Evolutionary conservation across 2,329 filamentous ascomycete species (phyloP).

Genomic region (Elsinoe necatrix): DNA sequence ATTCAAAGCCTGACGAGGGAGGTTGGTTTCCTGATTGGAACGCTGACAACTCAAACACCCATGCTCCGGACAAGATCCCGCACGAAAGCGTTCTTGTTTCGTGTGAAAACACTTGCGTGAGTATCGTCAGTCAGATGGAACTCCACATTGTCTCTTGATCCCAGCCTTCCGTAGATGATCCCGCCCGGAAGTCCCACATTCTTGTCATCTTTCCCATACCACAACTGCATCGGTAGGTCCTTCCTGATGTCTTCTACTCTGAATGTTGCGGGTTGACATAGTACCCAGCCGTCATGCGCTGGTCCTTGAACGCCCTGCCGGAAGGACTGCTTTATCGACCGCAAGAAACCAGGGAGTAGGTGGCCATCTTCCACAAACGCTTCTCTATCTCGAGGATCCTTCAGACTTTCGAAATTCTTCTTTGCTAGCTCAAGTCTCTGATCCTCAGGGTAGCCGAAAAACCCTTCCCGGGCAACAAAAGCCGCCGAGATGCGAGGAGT

Average conservation of each 20-base stretch:
- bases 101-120: not conserved
- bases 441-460: not conserved
- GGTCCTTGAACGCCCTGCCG: not conserved
- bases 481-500: not conserved
- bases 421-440: not conserved
- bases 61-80: not conserved
- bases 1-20: no score
- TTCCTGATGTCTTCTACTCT: conserved; percentile 25
- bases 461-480: not conserved
- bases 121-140: conserved; percentile 2
- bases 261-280: conserved; percentile 19
- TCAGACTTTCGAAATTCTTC: not conserved
- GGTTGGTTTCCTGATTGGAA: no score
- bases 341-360: not conserved
- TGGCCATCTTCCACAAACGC: not conserved
- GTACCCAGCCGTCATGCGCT: not conserved
- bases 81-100: not conserved
- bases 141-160: not conserved
- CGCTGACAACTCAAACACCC: not conserved
- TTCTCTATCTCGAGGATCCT: not conserved
- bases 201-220: conserved; percentile 29
- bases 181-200: conserved; percentile 17
- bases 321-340: not conserved
- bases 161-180: not conserved
- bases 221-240: conserved; percentile 23